Evolutionary conservation across 139 green algal genomes (phyloP).

Genomic region (Zygnema circumcarinatum): DNA sequence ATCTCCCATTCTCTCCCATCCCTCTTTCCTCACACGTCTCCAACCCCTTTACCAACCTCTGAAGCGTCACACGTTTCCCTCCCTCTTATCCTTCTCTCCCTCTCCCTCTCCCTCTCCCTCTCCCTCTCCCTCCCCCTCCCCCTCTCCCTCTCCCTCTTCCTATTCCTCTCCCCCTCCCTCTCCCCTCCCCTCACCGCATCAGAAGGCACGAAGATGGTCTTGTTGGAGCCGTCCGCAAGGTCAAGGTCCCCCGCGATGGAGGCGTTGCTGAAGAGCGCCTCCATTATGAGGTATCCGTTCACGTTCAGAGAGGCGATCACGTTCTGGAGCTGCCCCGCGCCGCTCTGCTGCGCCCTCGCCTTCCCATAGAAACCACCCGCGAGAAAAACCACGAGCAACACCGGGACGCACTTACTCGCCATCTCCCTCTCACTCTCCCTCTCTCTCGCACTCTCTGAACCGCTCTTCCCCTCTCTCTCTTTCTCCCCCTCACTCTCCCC

Average conservation of each 20-base stretch:
- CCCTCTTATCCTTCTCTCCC: neutral
- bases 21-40: neutral
- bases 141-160: neutral
- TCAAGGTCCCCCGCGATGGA: neutral
- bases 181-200: neutral
- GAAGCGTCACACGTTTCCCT: neutral
- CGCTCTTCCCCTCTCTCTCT: neutral
- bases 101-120: neutral
- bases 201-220: neutral
- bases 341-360: neutral
- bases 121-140: neutral
- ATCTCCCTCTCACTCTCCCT: neutral
- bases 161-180: neutral
- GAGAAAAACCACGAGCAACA: neutral
- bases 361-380: neutral
- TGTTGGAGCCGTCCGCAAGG: neutral
- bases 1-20: neutral
- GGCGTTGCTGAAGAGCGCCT: neutral
- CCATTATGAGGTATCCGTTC: slow-evolving; percentile 1
- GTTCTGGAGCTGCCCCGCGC: no score
- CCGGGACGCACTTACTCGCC: neutral
- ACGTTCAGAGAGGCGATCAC: no score
- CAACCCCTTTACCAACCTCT: neutral
- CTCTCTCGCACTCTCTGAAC: slow-evolving; percentile 1
- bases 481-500: neutral